Evolutionary conservation across 1,284 basidiomycete species (phyloP).

Genomic region (Chiua sp.): DNA sequence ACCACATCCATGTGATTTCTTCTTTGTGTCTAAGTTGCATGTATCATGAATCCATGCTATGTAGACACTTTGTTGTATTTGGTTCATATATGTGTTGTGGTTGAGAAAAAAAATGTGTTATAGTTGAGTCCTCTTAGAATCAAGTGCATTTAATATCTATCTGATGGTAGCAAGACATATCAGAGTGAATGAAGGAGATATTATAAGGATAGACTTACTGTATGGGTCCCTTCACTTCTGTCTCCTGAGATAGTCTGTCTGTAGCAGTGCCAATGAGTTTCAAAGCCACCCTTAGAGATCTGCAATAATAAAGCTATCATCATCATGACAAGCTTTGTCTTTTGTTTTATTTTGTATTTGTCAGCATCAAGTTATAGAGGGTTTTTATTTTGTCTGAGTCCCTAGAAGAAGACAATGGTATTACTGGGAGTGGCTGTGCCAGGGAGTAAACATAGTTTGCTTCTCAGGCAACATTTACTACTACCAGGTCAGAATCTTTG

Average conservation of each 20-base stretch:
- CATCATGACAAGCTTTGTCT: conserved; percentile 58
- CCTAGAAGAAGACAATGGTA: conserved; percentile 29
- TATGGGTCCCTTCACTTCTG: conserved; percentile 79
- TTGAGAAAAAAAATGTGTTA: too few species aligned
- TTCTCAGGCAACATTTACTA: conserved; percentile 14
- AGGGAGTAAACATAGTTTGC: conserved; percentile 3
- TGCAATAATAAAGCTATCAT: conserved; percentile 57
- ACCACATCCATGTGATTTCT: too few species aligned
- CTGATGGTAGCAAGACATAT: conserved; percentile 38
- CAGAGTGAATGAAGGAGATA: too few species aligned
- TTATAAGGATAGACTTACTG: conserved; percentile 48
- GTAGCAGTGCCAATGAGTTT: conserved; percentile 74
- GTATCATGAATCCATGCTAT: too few species aligned
- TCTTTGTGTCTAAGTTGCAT: too few species aligned
- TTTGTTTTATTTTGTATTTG: conserved; percentile 56
- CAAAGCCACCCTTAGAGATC: conserved; percentile 45
- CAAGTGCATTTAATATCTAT: conserved; percentile 74
- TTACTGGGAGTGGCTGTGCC: conserved; percentile 23
- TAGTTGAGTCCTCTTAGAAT: conserved; percentile 76
- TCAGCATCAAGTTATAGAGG: conserved; percentile 56
- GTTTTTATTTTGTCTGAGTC: conserved; percentile 32
- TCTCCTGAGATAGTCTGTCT: conserved; percentile 71
- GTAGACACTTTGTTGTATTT: too few species aligned
- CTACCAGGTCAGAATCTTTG: conserved; percentile 15
- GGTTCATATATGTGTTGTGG: too few species aligned